Evolutionary conservation across 2,329 filamentous ascomycete species (phyloP), one percentile per base, ranked within the genome.

Genomic region (Fusarium citri): DNA sequence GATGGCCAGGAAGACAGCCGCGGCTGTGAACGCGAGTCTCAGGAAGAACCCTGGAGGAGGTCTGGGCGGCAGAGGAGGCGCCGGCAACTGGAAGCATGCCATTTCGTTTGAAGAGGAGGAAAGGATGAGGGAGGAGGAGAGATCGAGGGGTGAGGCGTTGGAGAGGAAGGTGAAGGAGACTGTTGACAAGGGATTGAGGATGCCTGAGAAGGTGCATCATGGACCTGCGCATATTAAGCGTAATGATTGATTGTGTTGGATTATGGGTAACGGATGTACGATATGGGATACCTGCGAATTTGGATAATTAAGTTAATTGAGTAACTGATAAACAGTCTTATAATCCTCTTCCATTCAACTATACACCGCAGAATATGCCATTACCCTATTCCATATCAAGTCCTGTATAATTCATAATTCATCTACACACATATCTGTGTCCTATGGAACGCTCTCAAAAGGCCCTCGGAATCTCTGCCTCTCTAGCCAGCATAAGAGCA

Each of bases 31-130:
- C 22, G 78, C 79, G 8, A 78, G 76, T 53, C 71, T 75, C 28
- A 75, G 72, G 59, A 68, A 64, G 64, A 73, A 70, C 59, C 62
- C 68, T 34, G 45, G 71, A 42, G 69, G 71, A 30, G 74, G 69
- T 0, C 61, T 76, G 51, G 72, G 57, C 6, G 87, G 88, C 0
- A 83, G 87, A 8, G 88, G 87, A 25, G 87, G 87, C n/a, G 86
- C 86, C 2, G 88, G 87, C 4, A 89, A 89, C 76, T 89, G 84
- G 61, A 64, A 64, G n/a, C 60, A 64, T 64, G 60, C 60, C 25
- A 22, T 64, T 48, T 64, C 61, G 5, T 80, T 66, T 45, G 76
- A 76, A 23, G 66, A 71, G 26, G 66, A 76, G 23, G 76, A 73
- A 15, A 75, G 74, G 53, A 78, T 68, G 55, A 50, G 31, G 46